Conservation (phyloP, 176 grass and related monocot genomes). For the Eleusine coracana region DNA sequence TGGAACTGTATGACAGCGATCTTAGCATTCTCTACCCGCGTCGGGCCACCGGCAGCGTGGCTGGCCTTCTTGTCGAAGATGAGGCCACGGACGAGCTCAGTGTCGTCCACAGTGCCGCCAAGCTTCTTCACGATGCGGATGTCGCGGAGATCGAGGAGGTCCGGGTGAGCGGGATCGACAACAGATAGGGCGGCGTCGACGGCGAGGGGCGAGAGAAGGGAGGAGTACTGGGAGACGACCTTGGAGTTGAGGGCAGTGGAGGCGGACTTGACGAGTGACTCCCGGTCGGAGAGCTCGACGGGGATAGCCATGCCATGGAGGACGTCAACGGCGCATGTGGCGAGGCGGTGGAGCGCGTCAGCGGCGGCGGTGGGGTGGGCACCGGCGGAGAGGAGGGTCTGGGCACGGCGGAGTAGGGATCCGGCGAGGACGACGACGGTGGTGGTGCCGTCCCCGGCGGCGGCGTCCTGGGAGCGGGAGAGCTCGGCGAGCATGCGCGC, state of each 20-base stretch:
- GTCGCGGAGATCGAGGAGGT: conserved; percentile 77
- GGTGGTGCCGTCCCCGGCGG: conserved; percentile 80
- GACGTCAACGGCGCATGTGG: conserved; percentile 60
- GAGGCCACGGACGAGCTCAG: conserved; percentile 70
- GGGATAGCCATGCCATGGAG: conserved; percentile 75
- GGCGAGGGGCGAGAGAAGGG: conserved; percentile 76
- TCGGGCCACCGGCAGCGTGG: conserved; percentile 70
- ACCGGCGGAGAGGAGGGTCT: conserved; percentile 58
- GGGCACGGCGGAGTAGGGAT: conserved; percentile 59
- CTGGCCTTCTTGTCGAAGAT: conserved; percentile 93
- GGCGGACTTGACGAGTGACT: conserved; percentile 85
- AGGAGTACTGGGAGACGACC: conserved; percentile 89
- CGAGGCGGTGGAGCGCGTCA: conserved; percentile 73
- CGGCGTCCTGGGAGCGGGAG: conserved; percentile 81
- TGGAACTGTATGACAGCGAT: conserved; percentile 98
- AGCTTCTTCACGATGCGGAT: conserved; percentile 82
- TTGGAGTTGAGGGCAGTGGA: conserved; percentile 87
- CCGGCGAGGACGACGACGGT: conserved; percentile 78
- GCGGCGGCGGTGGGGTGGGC: conserved; percentile 75
- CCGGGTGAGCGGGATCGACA: conserved; percentile 77
- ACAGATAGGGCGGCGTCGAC: conserved; percentile 77
- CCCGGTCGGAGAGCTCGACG: conserved; percentile 71
- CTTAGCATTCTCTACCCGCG: conserved; percentile 80
- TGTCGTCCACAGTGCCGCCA: conserved; percentile 85
- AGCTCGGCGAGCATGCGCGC: conserved; percentile 91